Conservation (phyloP, 1,284 basidiomycete species). For the Tylopilus sp. region DNA sequence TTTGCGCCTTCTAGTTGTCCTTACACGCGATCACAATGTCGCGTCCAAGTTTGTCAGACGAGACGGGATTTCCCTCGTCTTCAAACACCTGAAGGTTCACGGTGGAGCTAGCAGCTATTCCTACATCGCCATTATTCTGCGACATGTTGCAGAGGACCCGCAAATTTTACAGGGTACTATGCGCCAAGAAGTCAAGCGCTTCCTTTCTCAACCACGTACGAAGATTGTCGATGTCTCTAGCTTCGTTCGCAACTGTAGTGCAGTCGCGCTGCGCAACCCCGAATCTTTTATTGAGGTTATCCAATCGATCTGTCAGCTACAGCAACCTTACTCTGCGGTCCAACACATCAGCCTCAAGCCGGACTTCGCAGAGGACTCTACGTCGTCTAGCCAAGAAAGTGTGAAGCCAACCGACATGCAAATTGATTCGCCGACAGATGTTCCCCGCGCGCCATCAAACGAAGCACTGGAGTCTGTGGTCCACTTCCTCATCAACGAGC, state of each 20-base stretch:
- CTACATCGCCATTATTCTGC: conserved; percentile 83
- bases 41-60: conserved; percentile 63
- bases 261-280: conserved; percentile 83
- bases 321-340: conserved; percentile 58
- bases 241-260: conserved; percentile 76
- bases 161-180: conserved; percentile 71
- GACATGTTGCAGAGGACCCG: conserved; percentile 86
- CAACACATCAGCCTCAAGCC: conserved; percentile 67
- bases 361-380: conserved; percentile 27
- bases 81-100: conserved; percentile 62
- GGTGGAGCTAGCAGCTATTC: conserved; percentile 73
- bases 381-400: conserved; percentile 23
- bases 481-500: conserved; percentile 72
- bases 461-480: conserved; percentile 66
- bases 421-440: conserved; percentile 51
- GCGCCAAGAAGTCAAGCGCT: conserved; percentile 78
- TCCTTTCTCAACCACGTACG: conserved; percentile 69
- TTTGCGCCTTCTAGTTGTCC: conserved; percentile 76
- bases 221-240: conserved; percentile 69
- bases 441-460: conserved; percentile 32
- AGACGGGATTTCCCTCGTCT: conserved; percentile 64
- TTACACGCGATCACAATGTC: conserved; percentile 68
- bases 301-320: conserved; percentile 69
- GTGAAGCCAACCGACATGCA: conserved; percentile 56
- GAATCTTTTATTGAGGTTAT: conserved; percentile 76